Percentiles rank a stretch among this genome's conserved stretches.
These are phyloP conservation scores for Fusarium anguioides DNA, from an alignment of 2,329 filamentous ascomycete species.

Conservation along the genomic window DNA sequence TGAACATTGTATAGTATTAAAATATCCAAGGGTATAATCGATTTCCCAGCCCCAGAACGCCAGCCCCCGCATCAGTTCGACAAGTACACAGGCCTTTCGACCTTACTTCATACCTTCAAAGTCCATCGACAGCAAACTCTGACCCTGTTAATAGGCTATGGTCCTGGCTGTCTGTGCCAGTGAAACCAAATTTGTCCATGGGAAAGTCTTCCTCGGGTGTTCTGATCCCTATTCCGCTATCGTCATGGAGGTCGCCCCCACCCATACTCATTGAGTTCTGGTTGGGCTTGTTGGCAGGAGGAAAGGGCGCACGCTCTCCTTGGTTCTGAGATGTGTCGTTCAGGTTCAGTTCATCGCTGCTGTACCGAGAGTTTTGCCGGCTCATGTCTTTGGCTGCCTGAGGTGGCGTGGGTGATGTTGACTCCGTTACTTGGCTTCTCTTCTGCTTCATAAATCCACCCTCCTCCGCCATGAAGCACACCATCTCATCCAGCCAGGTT, in stretches of 20 bases:
- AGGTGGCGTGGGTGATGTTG: slow-evolving; percentile 46
- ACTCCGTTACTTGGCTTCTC: slow-evolving; percentile 50
- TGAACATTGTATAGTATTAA: slow-evolving; percentile 41
- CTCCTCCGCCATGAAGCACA: slow-evolving; percentile 87
- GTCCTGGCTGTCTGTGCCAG: slow-evolving; percentile 51
- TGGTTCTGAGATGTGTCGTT: slow-evolving; percentile 61
- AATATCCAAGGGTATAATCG: slow-evolving; percentile 40
- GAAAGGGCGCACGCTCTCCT: slow-evolving; percentile 63
- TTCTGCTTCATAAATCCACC: slow-evolving; percentile 83
- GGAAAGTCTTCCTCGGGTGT: slow-evolving; percentile 74
- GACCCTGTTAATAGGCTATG: slow-evolving; percentile 49
- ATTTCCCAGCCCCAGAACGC: slow-evolving; percentile 41
- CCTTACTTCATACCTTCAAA: slow-evolving; percentile 26
- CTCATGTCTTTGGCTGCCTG: slow-evolving; percentile 52
- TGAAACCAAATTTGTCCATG: slow-evolving; percentile 68
- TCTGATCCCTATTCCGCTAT: slow-evolving; percentile 79
- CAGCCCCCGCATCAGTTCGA: slow-evolving; percentile 19
- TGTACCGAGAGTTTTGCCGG: slow-evolving; percentile 54
- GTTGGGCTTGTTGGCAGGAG: slow-evolving; percentile 55
- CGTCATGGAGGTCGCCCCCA: slow-evolving; percentile 68
- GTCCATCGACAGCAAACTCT: slow-evolving; percentile 43
- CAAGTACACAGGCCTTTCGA: slow-evolving; percentile 2
- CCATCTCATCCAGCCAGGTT: slow-evolving; percentile 95
- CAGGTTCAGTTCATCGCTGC: slow-evolving; percentile 59
- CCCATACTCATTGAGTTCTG: slow-evolving; percentile 53